Evolutionary conservation across 148 eudicot species (phyloP).

Genomic region (Beta vulgaris): DNA sequence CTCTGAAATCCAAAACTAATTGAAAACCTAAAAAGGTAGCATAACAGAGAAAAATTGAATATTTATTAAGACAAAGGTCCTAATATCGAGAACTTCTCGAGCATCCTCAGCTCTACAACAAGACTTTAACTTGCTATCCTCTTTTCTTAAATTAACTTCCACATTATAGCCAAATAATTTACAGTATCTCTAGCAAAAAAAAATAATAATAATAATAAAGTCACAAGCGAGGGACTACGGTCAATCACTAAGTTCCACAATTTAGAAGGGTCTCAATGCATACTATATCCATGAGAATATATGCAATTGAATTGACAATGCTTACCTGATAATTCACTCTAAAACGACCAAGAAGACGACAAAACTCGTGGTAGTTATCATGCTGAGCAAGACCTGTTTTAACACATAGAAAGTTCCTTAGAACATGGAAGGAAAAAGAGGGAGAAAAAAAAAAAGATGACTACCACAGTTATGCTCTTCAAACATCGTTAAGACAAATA

Average conservation of each 20-base stretch:
- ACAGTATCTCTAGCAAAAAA: not conserved
- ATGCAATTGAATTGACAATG: too few relatives aligned
- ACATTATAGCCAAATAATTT: not conserved
- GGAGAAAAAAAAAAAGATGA: not conserved
- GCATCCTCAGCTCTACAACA: not conserved
- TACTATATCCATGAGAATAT: not conserved
- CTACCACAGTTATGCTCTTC: not conserved
- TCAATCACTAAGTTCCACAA: not conserved
- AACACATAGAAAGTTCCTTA: not conserved
- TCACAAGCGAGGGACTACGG: not conserved
- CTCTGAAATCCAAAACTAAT: not conserved
- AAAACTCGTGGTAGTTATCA: constrained; percentile 89
- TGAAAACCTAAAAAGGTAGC: not conserved
- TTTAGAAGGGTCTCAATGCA: not conserved
- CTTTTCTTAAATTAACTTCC: not conserved
- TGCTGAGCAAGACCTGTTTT: constrained; percentile 76
- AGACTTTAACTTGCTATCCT: not conserved
- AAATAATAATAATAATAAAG: not conserved
- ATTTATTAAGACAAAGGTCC: not conserved
- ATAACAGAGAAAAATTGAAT: not conserved
- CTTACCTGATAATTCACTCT: constrained; percentile 81
- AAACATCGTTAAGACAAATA: not conserved
- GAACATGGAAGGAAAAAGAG: not conserved
- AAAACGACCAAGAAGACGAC: constrained; percentile 92
- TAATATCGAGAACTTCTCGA: not conserved